These are phyloP conservation scores for Rhododendron williamsianum DNA, from an alignment of 148 eudicot genomes.

Conservation along the genomic window DNA sequence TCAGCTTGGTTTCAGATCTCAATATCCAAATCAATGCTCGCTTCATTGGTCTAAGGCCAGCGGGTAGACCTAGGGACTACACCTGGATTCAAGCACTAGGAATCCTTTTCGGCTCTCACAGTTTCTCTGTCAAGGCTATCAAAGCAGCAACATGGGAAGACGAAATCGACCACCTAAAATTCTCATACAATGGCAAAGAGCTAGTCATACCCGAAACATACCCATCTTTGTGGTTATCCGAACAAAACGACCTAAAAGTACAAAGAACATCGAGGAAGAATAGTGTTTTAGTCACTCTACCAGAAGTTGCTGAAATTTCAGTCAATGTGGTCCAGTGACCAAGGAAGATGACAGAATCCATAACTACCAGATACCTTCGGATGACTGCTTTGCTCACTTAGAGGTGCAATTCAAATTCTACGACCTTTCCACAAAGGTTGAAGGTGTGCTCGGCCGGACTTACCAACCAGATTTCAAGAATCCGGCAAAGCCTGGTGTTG, in stretches of 20 bases:
- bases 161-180: slow-evolving; percentile 24
- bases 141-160: slow-evolving; percentile 25
- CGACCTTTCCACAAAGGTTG: slow-evolving; percentile 34
- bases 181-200: slow-evolving; percentile 18
- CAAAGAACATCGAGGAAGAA: slow-evolving; percentile 24
- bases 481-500: slow-evolving; percentile 62
- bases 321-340: slow-evolving; percentile 28
- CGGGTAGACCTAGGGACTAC: slow-evolving; percentile 14
- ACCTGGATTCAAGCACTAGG: slow-evolving; percentile 28
- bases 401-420: slow-evolving; percentile 57
- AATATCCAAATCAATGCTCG: slow-evolving; percentile 21
- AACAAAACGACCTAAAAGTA: slow-evolving; percentile 13
- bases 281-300: slow-evolving; percentile 17
- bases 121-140: slow-evolving; percentile 25
- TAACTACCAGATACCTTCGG: slow-evolving; percentile 43
- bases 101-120: slow-evolving; percentile 20
- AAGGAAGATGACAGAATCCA: slow-evolving; percentile 21
- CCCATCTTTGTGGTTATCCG: slow-evolving; percentile 22
- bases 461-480: slow-evolving; percentile 59
- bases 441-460: slow-evolving; percentile 66
- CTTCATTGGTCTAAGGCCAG: slow-evolving; percentile 22
- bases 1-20: slow-evolving; percentile 16
- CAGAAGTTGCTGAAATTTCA: slow-evolving; percentile 18
- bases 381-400: slow-evolving; percentile 59
- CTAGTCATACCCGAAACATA: slow-evolving; percentile 16